Evolutionary conservation across 129 eudicot genomes (phyloP).

Genomic region (Dittrichia graveolens): DNA sequence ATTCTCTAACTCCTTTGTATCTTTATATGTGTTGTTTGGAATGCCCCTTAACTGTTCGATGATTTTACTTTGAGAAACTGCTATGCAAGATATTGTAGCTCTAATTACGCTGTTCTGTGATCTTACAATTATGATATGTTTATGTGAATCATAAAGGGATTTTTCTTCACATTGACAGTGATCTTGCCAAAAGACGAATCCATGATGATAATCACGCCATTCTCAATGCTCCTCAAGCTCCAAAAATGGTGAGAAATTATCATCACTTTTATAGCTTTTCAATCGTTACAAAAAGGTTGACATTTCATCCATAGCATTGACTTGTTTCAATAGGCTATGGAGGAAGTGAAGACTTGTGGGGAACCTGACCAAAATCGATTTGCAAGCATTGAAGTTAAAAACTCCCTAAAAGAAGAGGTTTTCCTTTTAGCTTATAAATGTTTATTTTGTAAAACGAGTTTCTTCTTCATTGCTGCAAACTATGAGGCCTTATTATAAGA

Average conservation of each 20-base stretch:
- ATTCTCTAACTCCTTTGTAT: neutral
- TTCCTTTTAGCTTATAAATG: conserved; percentile 1
- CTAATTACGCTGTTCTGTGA: conserved; percentile 8
- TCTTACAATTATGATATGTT: neutral
- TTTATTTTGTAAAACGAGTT: neutral
- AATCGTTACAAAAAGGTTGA: neutral
- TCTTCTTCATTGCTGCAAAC: neutral
- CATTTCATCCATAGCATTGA: neutral
- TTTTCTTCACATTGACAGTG: conserved; percentile 40
- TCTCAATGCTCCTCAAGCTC: conserved; percentile 38
- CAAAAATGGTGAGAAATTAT: conserved; percentile 35
- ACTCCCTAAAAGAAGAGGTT: conserved; percentile 58
- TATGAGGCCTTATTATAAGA: neutral
- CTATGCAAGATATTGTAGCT: too few relatives aligned
- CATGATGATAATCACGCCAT: conserved; percentile 39
- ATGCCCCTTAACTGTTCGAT: conserved; percentile 10
- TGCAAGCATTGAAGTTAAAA: conserved; percentile 38
- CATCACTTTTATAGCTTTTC: neutral
- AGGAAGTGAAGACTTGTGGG: conserved; percentile 32
- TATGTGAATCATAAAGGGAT: conserved; percentile 18
- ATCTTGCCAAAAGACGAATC: conserved; percentile 33
- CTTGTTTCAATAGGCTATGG: conserved; percentile 42
- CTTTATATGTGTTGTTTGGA: neutral
- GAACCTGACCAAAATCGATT: conserved; percentile 41
- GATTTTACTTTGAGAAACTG: conserved; percentile 14